Base-by-base conservation (phyloP, 2,329 filamentous ascomycete species). In the Botrytis deweyae region DNA sequence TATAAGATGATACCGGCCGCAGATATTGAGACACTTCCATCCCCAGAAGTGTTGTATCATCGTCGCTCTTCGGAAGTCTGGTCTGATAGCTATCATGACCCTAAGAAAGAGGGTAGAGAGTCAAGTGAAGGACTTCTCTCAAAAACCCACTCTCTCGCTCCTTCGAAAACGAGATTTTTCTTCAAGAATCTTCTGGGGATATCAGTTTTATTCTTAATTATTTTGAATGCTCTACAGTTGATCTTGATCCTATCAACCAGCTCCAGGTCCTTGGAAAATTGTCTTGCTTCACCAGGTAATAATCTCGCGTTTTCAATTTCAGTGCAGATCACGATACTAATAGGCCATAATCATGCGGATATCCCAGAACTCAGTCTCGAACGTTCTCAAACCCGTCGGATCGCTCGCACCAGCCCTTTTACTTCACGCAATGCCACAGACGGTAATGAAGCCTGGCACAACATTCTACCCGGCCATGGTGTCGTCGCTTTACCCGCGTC, bases 381-480 rank as follows among this genome's bases (percentile, higher is more conserved):
- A 18, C 66, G 49, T 18, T 55, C 44, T 44, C 66, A 69, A 33
- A 22, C 22, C 10, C 66, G 66, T 22, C 49, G 33, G n/a, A 52
- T 69, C 9, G 22, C 36, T 29, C 22, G 49, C 29, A n/a, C 46
- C n/a, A 69, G 66, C n/a, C 33, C n/a, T 8, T 69, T 69, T 6
- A 55, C 33, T 22, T 69, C 66, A 25, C 33, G n/a, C 52, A 69
- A 69, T n/a, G 8, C 33, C 29, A 59, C 66, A 6, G 66, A 69
- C 5, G 66, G 46, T 4, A 69, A 69, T 59, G 52, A 69, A 40
- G 66, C 66, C 5, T 69, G 66, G 66, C 25, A 58, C n/a, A 33
- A 29, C 5, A 69, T 59, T 40, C 5, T 55, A 42, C 29, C 66
- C 12, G 66, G 66, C 6, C 66, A 69, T 44, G 66, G 66, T 22